Evolutionary conservation across 2,329 filamentous ascomycete genomes (phyloP), one percentile per base, ranked within the genome.

Genomic region (Microdochium paspali): DNA sequence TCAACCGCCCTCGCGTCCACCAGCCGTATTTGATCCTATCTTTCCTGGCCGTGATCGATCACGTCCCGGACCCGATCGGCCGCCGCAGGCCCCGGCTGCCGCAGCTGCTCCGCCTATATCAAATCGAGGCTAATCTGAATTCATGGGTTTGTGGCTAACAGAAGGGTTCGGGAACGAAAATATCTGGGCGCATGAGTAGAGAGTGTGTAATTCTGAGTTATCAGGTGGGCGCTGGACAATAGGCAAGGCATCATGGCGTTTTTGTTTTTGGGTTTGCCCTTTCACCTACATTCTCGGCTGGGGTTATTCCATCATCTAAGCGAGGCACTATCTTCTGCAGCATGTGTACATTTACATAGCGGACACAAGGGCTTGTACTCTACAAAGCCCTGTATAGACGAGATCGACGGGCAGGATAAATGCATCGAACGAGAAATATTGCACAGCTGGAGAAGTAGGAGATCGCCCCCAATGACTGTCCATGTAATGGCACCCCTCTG

Each of bases 1-100:
- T 39, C 56, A 58, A n/a, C 35, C 47, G 20, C 23, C 23, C 26
- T 15, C 42, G 44, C 47, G 47, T 18, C 18, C 35, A 21, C 18
- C 35, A 3, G 13, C 35, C 5, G 47, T 49, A 9, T 49, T 56
- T 44, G 61, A 63, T 48, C 61, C 61, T 21, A 63, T 64, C 46
- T 64, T 63, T 31, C 60, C 60, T 24, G 55, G 61, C 47, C 54
- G 61, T 55, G 60, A 64, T 35, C 57, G 61, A 50, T 54, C 56
- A 23, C 53, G 58, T 44, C 58, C 54, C 45, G 60, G 55, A 25
- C 53, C 58, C 30, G 61, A 62, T 47, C 58, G 58, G 44, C 48
- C 55, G 40, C 35, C 56, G 7, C 59, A 58, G 12, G 35, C 18
- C 4, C 35, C 35, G 46, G 54, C 56, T 26, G 46, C 56, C 10